These are phyloP conservation scores for Ganoderma meredithae DNA, from an alignment of 1,284 basidiomycete species.

Conservation along the genomic window DNA sequence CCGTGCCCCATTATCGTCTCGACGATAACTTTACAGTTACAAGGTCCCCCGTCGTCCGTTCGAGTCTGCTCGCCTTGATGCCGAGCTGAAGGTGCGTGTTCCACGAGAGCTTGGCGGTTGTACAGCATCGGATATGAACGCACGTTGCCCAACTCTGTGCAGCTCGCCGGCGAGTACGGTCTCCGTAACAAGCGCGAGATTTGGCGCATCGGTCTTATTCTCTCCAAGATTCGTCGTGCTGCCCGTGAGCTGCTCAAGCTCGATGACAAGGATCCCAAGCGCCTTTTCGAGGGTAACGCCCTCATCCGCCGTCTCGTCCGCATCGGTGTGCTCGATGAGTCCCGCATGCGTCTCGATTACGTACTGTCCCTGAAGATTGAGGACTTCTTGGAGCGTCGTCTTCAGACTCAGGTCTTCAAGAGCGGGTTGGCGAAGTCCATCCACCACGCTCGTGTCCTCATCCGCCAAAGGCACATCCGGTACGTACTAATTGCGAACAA, in stretches of 20 bases:
- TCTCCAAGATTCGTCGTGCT: constrained; percentile 99
- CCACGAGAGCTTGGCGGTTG: background rate
- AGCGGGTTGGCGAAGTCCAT: constrained; percentile 97
- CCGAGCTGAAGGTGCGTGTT: constrained; percentile 90
- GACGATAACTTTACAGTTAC: constrained; percentile 74
- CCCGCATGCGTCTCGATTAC: constrained; percentile 99
- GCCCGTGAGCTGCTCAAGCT: constrained; percentile 99
- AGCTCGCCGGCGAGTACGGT: constrained; percentile 99
- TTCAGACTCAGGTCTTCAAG: constrained; percentile 99
- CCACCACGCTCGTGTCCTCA: constrained; percentile 98
- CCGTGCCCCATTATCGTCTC: constrained; percentile 62
- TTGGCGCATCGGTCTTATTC: constrained; percentile 98
- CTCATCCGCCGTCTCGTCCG: constrained; percentile 99
- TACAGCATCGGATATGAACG: constrained; percentile 18
- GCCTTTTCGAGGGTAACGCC: constrained; percentile 99
- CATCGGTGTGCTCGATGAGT: constrained; percentile 99
- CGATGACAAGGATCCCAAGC: constrained; percentile 99
- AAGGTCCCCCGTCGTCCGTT: constrained; percentile 99
- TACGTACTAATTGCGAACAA: constrained; percentile 47
- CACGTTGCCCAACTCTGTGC: constrained; percentile 16
- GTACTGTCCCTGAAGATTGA: constrained; percentile 99
- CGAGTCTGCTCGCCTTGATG: constrained; percentile 98
- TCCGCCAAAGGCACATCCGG: constrained; percentile 97
- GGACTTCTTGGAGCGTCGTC: constrained; percentile 99
- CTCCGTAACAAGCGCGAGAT: constrained; percentile 99